Evolutionary conservation across 495 filamentous ascomycete species (phyloP).

Genomic region (Hypoxylon lienhwacheense): DNA sequence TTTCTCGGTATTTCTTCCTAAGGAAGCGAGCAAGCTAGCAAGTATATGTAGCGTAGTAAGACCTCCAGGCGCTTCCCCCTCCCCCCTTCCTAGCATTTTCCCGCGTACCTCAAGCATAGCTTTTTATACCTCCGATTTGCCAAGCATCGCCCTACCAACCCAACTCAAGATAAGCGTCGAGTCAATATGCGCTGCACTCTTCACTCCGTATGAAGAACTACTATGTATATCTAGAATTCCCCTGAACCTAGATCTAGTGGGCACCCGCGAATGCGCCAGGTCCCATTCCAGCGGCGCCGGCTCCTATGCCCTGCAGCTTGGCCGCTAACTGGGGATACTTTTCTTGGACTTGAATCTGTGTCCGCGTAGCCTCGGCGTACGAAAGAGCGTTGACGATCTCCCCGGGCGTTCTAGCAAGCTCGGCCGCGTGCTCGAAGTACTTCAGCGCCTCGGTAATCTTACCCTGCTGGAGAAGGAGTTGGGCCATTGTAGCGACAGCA

Average conservation of each 20-base stretch:
- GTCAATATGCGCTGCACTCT: slow-evolving; percentile 3
- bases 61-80: slow-evolving; percentile 6
- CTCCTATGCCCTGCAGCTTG: slow-evolving; percentile 72
- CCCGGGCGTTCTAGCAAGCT: slow-evolving; percentile 91
- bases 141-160: slow-evolving; percentile 13
- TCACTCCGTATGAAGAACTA: background rate
- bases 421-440: slow-evolving; percentile 95
- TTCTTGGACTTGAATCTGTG: slow-evolving; percentile 96
- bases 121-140: no score
- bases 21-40: no score
- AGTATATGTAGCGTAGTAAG: background rate
- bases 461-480: slow-evolving; percentile 95
- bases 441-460: slow-evolving; percentile 93
- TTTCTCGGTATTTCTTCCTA: no score
- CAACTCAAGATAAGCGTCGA: slow-evolving; percentile 19
- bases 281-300: slow-evolving; percentile 37
- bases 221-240: background rate
- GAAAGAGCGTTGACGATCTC: slow-evolving; percentile 96
- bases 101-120: slow-evolving; percentile 15
- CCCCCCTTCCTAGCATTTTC: slow-evolving; percentile 14
- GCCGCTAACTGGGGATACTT: slow-evolving; percentile 94
- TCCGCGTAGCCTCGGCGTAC: slow-evolving; percentile 95
- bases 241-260: slow-evolving; percentile 17
- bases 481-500: slow-evolving; percentile 98
- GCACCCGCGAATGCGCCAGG: slow-evolving; percentile 28